These are phyloP conservation scores for Leccinum fibrillosum DNA, from an alignment of 768 basidiomycete genomes.

Conservation along the genomic window DNA sequence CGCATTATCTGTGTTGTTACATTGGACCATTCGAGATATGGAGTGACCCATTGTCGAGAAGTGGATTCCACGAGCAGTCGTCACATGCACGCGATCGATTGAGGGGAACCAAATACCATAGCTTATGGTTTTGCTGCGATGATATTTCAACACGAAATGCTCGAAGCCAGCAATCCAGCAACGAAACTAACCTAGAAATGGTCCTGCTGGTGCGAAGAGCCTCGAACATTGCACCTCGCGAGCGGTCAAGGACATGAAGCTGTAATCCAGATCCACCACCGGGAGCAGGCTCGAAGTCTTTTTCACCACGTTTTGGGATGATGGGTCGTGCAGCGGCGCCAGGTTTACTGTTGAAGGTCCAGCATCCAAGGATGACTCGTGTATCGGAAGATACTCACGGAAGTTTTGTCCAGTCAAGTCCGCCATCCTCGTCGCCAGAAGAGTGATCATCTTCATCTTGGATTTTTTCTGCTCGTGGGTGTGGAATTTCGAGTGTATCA, in stretches of 20 bases:
- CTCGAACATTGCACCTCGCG: constrained; percentile 84
- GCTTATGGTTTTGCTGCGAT: constrained; percentile 67
- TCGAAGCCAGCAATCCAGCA: neutral
- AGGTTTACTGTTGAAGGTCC: constrained; percentile 13
- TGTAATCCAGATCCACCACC: constrained; percentile 72
- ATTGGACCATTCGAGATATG: constrained; percentile 44
- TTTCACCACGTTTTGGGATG: constrained; percentile 96
- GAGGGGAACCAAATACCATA: constrained; percentile 77
- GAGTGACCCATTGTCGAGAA: constrained; percentile 83
- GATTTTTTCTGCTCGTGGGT: constrained; percentile 8
- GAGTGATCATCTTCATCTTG: constrained; percentile 42
- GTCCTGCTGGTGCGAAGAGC: constrained; percentile 71
- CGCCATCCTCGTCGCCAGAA: constrained; percentile 72
- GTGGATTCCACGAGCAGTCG: constrained; percentile 75
- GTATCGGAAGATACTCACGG: constrained; percentile 39
- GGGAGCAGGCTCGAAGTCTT: constrained; percentile 87
- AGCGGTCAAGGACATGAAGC: constrained; percentile 72
- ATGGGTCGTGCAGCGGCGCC: constrained; percentile 49
- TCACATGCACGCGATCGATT: constrained; percentile 63
- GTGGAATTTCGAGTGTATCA: constrained; percentile 51
- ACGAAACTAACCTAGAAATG: constrained; percentile 60
- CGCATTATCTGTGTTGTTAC: constrained; percentile 27
- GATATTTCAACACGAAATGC: neutral
- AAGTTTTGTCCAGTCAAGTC: constrained; percentile 80
- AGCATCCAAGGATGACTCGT: constrained; percentile 5